Percentiles rank a stretch among this genome's conserved stretches.
Evolutionary conservation across 805 yeast genomes (phyloP).

Genomic region (Hanseniaspora singularis): DNA sequence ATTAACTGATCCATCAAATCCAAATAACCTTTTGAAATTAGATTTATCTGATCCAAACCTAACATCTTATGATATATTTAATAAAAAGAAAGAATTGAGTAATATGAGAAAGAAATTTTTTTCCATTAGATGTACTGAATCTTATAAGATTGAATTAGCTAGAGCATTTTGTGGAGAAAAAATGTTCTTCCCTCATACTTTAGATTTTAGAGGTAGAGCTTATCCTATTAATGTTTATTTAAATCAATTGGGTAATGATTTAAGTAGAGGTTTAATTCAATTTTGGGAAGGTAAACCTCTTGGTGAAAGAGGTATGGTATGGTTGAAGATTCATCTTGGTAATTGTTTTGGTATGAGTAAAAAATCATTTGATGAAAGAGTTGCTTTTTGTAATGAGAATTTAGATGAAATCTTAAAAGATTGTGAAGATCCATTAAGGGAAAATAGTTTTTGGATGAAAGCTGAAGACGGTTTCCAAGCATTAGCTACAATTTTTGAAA

Average conservation of each 20-base stretch:
- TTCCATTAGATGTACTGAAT: conserved; percentile 86
- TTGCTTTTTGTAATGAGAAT: conserved; percentile 45
- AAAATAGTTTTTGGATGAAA: conserved; percentile 51
- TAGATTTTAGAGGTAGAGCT: conserved; percentile 77
- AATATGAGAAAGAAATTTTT: conserved; percentile 55
- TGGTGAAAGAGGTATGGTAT: conserved; percentile 51
- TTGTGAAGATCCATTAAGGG: conserved; percentile 50
- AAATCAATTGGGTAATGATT: conserved; percentile 69
- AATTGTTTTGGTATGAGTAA: conserved; percentile 68
- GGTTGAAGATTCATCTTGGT: conserved; percentile 68
- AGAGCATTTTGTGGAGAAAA: conserved; percentile 77
- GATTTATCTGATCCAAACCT: neutral
- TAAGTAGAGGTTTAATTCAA: conserved; percentile 56
- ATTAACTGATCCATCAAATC: conserved; percentile 42
- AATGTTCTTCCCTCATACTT: conserved; percentile 66
- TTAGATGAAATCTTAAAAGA: conserved; percentile 43
- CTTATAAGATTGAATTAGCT: conserved; percentile 89
- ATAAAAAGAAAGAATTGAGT: conserved; percentile 40
- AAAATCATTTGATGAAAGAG: conserved; percentile 53
- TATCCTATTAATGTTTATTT: conserved; percentile 72
- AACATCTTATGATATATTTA: neutral
- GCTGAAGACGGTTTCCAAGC: conserved; percentile 84
- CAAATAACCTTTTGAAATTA: conserved; percentile 37
- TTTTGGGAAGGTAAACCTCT: conserved; percentile 68
- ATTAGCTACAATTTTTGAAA: conserved; percentile 55